Conservation (phyloP, 163 green algal genomes). For the Scenedesmus sp. region DNA sequence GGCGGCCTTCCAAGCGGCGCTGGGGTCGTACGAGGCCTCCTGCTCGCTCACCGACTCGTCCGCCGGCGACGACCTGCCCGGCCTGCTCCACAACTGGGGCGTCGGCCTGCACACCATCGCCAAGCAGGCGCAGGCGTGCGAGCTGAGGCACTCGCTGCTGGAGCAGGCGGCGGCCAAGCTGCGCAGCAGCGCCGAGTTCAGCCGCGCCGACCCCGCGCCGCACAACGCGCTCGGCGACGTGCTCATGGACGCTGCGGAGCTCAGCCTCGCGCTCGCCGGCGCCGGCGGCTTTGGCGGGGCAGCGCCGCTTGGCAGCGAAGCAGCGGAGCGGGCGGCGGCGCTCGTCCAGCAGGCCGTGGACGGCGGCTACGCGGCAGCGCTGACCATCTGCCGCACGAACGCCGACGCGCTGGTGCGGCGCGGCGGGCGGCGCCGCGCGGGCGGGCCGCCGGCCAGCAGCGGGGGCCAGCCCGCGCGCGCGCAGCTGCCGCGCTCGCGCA, state of each 20-base stretch:
- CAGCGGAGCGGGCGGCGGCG: neutral
- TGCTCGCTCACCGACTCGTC: conserved; percentile 54
- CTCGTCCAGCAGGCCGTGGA: conserved; percentile 45
- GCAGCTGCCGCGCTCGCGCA: neutral
- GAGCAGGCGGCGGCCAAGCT: conserved; percentile 60
- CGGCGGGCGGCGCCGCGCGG: too few relatives aligned
- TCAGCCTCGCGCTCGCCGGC: conserved; percentile 11
- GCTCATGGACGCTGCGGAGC: conserved; percentile 55
- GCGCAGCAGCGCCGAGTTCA: conserved; percentile 54
- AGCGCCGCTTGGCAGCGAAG: neutral
- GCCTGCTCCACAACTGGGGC: conserved; percentile 87
- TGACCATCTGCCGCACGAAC: conserved; percentile 59
- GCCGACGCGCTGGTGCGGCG: conserved; percentile 69
- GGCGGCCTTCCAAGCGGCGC: conserved; percentile 35
- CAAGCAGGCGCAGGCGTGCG: conserved; percentile 38
- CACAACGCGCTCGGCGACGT: conserved; percentile 73
- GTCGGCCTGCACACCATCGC: conserved; percentile 65
- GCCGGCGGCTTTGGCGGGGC: conserved; percentile 15
- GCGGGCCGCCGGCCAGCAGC: too few relatives aligned
- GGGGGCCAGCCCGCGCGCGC: too few relatives aligned
- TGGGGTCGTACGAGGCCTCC: conserved; percentile 50
- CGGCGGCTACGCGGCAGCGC: conserved; percentile 68
- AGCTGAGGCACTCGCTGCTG: conserved; percentile 46
- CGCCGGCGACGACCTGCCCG: conserved; percentile 80
- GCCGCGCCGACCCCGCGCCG: conserved; percentile 60